A percentile compares a stretch with the other conserved stretches of the same genome.
Conservation (phyloP, 805 yeast species). For the Wickerhamomyces bisporus region DNA sequence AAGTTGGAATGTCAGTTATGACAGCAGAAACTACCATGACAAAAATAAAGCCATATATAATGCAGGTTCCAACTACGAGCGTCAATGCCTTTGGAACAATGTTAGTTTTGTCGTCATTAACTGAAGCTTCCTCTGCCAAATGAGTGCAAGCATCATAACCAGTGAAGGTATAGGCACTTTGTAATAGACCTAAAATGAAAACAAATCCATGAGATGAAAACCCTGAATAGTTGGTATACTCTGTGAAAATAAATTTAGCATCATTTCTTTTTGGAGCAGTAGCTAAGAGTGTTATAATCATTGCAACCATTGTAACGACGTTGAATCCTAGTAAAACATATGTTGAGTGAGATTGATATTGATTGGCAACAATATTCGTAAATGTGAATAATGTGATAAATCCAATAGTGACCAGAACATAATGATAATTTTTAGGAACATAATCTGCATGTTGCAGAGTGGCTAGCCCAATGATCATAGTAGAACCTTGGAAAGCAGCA, state of each 20-base stretch:
- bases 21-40: constrained; percentile 27
- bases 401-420: constrained; percentile 19
- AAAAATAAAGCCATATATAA: constrained; percentile 27
- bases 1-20: constrained; percentile 17
- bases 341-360: constrained; percentile 21
- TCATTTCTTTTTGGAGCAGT: constrained; percentile 20
- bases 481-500: constrained; percentile 24
- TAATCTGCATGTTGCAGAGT: constrained; percentile 15
- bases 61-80: constrained; percentile 24
- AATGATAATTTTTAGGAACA: constrained; percentile 17
- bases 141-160: constrained; percentile 32
- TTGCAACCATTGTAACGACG: constrained; percentile 16
- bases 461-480: constrained; percentile 18
- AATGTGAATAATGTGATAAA: constrained; percentile 20
- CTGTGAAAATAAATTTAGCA: constrained; percentile 23
- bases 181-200: constrained; percentile 23
- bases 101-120: constrained; percentile 17
- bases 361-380: constrained; percentile 19
- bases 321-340: constrained; percentile 15
- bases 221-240: constrained; percentile 20
- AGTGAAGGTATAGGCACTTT: constrained; percentile 25
- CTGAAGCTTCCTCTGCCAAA: constrained; percentile 30
- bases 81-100: constrained; percentile 31
- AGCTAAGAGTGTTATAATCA: constrained; percentile 17
- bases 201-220: constrained; percentile 22